phyloP scores from a whole-genome alignment of 1,139 yeast genomes.

The Taphrina deformans region DNA sequence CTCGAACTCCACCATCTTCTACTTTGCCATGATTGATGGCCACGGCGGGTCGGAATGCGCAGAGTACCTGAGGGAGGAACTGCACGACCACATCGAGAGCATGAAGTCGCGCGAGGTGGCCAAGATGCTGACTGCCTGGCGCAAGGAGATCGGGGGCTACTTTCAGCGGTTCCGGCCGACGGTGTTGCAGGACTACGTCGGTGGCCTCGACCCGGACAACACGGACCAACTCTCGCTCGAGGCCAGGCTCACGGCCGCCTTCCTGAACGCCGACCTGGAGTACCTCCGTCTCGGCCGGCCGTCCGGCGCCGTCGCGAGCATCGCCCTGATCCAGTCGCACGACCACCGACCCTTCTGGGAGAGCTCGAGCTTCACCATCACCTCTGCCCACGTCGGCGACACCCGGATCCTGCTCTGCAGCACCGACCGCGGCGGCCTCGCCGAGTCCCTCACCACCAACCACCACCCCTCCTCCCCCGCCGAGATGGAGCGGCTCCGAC shows the following conservation, averaged over 20 bases:
- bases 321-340: slow-evolving; percentile 62
- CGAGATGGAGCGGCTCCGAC: slow-evolving; percentile 70
- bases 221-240: slow-evolving; percentile 28
- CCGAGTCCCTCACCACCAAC: slow-evolving; percentile 71
- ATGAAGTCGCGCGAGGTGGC: slow-evolving; percentile 43
- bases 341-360: slow-evolving; percentile 64
- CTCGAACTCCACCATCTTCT: slow-evolving; percentile 22
- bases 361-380: slow-evolving; percentile 65
- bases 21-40: slow-evolving; percentile 34
- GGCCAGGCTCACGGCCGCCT: slow-evolving; percentile 59
- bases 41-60: slow-evolving; percentile 31
- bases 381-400: slow-evolving; percentile 93
- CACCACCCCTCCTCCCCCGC: slow-evolving; percentile 87
- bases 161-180: slow-evolving; percentile 28
- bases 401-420: slow-evolving; percentile 84
- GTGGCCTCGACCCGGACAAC: slow-evolving; percentile 33
- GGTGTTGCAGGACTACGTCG: slow-evolving; percentile 26
- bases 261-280: slow-evolving; percentile 59
- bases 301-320: slow-evolving; percentile 62
- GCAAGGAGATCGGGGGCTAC: slow-evolving; percentile 29
- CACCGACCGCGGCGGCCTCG: slow-evolving; percentile 61
- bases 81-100: slow-evolving; percentile 57
- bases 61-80: slow-evolving; percentile 8
- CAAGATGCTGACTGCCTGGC: slow-evolving; percentile 32
- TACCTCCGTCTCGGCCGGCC: slow-evolving; percentile 61